phyloP scores from a whole-genome alignment of 2,329 filamentous ascomycete genomes.

The Calonectria pseudoreteaudii region DNA sequence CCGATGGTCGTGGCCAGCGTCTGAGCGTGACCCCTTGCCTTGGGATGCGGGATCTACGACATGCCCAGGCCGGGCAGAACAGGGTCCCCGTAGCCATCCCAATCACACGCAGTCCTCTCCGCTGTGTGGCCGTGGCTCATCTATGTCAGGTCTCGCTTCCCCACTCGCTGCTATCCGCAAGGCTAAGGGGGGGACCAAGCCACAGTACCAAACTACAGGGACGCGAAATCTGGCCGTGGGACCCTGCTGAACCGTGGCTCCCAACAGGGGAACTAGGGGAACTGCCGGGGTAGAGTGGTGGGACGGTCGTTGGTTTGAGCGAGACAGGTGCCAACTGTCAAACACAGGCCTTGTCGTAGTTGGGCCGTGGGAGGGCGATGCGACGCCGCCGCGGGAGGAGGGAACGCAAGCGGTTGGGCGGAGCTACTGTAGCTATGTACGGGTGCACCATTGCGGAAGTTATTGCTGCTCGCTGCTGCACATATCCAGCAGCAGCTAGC shows the following conservation, averaged over 20 bases:
- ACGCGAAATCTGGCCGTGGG: conserved; percentile 22
- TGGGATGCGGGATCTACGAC: conserved; percentile 33
- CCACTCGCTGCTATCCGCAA: conserved; percentile 17
- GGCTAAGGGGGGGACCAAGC: conserved; percentile 19
- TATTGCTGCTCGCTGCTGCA: not conserved
- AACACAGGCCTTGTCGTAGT: not conserved
- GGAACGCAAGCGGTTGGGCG: not conserved
- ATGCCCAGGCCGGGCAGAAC: conserved; percentile 9
- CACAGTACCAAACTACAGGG: conserved; percentile 36
- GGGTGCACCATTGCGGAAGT: not conserved
- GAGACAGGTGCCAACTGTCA: conserved; percentile 9
- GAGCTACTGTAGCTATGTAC: not conserved
- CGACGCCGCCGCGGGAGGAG: not conserved
- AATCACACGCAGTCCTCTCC: conserved; percentile 4
- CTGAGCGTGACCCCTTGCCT: conserved; percentile 20
- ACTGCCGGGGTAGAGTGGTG: conserved; percentile 2
- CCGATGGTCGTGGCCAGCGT: not conserved
- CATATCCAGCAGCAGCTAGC: conserved; percentile 2
- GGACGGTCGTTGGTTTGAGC: conserved; percentile 2
- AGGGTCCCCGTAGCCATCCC: conserved; percentile 17
- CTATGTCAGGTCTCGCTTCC: conserved; percentile 13
- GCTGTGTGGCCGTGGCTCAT: not conserved
- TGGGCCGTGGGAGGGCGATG: not conserved
- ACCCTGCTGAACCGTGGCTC: conserved; percentile 21
- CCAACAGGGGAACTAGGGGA: conserved; percentile 12